Base-by-base conservation (phyloP, 2,329 filamentous ascomycete species). In the Passalora sequoiae region DNA sequence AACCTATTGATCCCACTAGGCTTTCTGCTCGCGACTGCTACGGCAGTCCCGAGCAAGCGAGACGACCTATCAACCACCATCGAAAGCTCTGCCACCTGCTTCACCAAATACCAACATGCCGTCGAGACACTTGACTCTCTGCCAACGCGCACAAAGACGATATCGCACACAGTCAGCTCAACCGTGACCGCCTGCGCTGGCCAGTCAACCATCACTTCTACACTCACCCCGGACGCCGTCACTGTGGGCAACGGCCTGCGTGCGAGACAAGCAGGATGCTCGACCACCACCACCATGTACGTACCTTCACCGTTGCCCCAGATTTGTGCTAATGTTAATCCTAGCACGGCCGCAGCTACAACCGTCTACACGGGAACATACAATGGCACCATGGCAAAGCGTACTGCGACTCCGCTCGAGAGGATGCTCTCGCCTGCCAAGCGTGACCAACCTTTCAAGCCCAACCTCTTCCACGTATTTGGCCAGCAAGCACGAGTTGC, bases 341-440 rank as follows among this genome's bases (percentile, higher is more conserved):
- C n/a, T 30, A 55, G 52, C 7, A 44, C 43, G 4, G 38, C 43
- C 15, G 42, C 44, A 13, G 50, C 47, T 17, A 40, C 53, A 8
- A 59, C 54, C 17, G 44, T 54, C 10, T 59, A 55, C 44, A 59
- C 56, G 2, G 55, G 53, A 21, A 42, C 37, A 21, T 57, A 56
- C 50, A 54, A 46, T 28, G 46, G 38, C 31, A 49, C 42, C 20
- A 24, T 50, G 9, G 50, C 53, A 12, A 56, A 53, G 43, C 53
- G 53, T 3, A 56, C 56, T 7, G 47, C 50, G 29, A 44, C 35
- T n/a, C 46, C 53, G 6, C 28, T 50, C 6, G 49, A 50, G 13
- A 17, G 37, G 29, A 46, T 28, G n/a, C 38, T 36, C 41, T 13
- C 37, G 30, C 20, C 38, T 40, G 15, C 37, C 43, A n/a, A 39